Percentiles rank a stretch among this genome's conserved stretches.
phyloP scores from a whole-genome alignment of 148 eudicot genomes.

The Rhododendron vialii region DNA sequence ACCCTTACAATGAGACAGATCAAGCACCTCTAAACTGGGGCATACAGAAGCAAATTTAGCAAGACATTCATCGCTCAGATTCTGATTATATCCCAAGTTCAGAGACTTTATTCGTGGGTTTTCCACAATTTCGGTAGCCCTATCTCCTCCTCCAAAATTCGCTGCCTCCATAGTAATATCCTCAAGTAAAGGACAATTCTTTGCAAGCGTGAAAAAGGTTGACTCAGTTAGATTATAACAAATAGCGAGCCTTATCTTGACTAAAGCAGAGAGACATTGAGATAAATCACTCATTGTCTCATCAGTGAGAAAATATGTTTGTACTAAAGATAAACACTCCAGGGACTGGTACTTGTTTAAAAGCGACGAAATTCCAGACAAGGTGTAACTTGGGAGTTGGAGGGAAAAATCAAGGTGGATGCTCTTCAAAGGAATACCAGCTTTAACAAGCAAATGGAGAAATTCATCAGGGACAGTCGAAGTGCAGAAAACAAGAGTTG shows the following conservation, averaged over 20 bases:
- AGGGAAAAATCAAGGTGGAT: slow-evolving; percentile 18
- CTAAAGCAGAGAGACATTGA: slow-evolving; percentile 31
- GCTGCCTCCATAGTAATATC: slow-evolving; percentile 46
- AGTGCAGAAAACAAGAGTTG: slow-evolving; percentile 29
- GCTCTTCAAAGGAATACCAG: slow-evolving; percentile 32
- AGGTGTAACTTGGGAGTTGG: slow-evolving; percentile 17
- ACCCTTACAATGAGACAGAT: slow-evolving; percentile 36
- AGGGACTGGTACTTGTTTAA: slow-evolving; percentile 30
- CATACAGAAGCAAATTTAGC: slow-evolving; percentile 41
- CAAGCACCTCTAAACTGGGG: slow-evolving; percentile 53
- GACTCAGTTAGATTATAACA: slow-evolving; percentile 37
- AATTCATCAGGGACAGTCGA: slow-evolving; percentile 47
- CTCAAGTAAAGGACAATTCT: slow-evolving; percentile 41
- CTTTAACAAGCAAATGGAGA: slow-evolving; percentile 32
- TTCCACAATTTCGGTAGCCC: slow-evolving; percentile 16
- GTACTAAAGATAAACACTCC: slow-evolving; percentile 37
- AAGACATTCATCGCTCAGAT: slow-evolving; percentile 42
- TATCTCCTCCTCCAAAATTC: slow-evolving; percentile 27
- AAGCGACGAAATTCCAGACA: slow-evolving; percentile 36
- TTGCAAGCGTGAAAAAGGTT: slow-evolving; percentile 31
- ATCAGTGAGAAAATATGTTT: slow-evolving; percentile 35
- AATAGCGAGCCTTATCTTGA: slow-evolving; percentile 36
- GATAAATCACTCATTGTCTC: slow-evolving; percentile 28
- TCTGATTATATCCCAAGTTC: slow-evolving; percentile 28
- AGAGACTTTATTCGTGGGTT: slow-evolving; percentile 33